Conservation (phyloP, 78 protist species). For the Polysphondylium violaceum region DNA sequence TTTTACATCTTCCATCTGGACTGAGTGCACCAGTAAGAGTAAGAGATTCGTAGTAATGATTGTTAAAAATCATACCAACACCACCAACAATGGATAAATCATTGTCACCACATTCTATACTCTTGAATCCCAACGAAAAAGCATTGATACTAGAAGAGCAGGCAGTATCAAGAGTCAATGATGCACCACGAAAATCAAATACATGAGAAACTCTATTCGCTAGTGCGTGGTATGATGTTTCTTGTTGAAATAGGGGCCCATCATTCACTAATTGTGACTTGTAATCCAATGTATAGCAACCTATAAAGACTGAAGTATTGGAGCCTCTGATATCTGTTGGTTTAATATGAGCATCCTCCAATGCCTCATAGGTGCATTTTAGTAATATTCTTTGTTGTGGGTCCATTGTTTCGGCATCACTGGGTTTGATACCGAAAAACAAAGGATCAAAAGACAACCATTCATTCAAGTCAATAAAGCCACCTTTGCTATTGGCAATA, state of each 20-base stretch:
- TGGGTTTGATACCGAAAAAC: not conserved
- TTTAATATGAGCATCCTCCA: too few species aligned
- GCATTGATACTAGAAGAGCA: constrained; percentile 89
- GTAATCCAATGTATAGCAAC: too few species aligned
- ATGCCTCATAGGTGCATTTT: too few species aligned
- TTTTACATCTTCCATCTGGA: too few species aligned
- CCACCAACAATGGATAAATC: constrained; percentile 56
- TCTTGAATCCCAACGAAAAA: constrained; percentile 26
- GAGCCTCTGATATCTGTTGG: too few species aligned
- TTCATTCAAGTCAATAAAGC: not conserved
- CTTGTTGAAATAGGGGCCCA: too few species aligned
- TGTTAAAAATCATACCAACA: not conserved
- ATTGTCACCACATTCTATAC: constrained; percentile 27
- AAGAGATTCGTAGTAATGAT: not conserved
- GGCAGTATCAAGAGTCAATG: constrained; percentile 90
- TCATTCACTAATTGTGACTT: too few species aligned
- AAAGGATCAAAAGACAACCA: not conserved
- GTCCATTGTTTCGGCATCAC: too few species aligned
- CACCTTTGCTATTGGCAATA: not conserved
- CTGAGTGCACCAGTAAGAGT: not conserved
- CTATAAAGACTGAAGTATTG: too few species aligned
- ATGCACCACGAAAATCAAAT: constrained; percentile 78
- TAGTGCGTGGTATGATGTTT: too few species aligned
- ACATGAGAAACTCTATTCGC: constrained; percentile 12
- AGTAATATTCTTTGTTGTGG: too few species aligned